Evolutionary conservation across 2,329 filamentous ascomycete genomes (phyloP).

Genomic region (Pyricularia grisea): DNA sequence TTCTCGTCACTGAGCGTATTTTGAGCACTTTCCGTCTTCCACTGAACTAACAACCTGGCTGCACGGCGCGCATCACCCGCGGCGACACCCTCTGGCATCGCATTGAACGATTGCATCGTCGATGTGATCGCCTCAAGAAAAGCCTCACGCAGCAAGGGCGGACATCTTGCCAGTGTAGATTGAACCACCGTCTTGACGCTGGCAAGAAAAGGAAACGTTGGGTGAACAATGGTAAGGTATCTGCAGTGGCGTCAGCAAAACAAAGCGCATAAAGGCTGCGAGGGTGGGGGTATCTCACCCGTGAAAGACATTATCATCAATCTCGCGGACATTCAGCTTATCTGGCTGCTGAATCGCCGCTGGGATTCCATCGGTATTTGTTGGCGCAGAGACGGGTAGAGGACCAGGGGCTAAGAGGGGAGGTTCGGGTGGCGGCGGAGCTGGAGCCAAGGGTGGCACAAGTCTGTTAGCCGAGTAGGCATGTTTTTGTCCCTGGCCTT

Average conservation of each 20-base stretch:
- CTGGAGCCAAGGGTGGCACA: background rate
- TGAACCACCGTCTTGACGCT: conserved; percentile 46
- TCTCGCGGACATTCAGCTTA: conserved; percentile 23
- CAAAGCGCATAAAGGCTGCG: background rate
- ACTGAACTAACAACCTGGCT: conserved; percentile 38
- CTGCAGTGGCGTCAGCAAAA: conserved; percentile 22
- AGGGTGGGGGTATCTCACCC: conserved; percentile 25
- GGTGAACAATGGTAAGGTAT: conserved; percentile 57
- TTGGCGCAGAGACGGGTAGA: conserved; percentile 8
- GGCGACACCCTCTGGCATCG: background rate
- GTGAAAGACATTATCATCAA: conserved; percentile 35
- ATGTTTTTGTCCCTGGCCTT: background rate
- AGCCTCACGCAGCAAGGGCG: conserved; percentile 47
- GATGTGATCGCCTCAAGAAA: conserved; percentile 55
- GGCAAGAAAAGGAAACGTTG: conserved; percentile 57
- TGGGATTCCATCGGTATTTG: conserved; percentile 16
- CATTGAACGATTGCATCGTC: conserved; percentile 43
- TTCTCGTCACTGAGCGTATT: background rate
- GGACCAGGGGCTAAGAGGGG: conserved; percentile 6
- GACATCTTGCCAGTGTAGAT: conserved; percentile 45
- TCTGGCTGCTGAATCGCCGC: conserved; percentile 15
- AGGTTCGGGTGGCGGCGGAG: conserved; percentile 2
- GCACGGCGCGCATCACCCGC: conserved; percentile 32
- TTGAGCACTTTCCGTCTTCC: conserved; percentile 31
- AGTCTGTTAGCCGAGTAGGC: background rate